Conservation (phyloP, 1,284 basidiomycete species). For the Sphagnurus paluster region DNA sequence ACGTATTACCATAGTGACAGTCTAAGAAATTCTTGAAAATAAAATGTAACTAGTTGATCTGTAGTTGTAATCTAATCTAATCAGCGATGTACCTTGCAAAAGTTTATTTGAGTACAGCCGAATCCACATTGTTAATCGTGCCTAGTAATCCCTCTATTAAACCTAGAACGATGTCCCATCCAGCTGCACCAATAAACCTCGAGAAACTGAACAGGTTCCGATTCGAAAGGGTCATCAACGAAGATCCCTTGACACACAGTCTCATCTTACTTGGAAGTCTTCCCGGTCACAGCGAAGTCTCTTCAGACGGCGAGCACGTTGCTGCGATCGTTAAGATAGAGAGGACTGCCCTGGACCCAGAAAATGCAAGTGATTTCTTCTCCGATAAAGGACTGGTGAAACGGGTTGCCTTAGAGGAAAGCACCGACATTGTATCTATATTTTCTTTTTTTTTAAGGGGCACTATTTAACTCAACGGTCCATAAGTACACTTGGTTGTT, state of each 20-base stretch:
- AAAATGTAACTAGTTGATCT: no score
- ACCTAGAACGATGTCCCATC: slow-evolving; percentile 29
- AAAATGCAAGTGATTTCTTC: slow-evolving; percentile 27
- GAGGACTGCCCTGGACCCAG: slow-evolving; percentile 37
- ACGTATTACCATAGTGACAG: no score
- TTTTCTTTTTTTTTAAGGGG: slow-evolving; percentile 40
- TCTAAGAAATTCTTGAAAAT: no score
- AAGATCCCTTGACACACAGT: slow-evolving; percentile 52
- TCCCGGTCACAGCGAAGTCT: slow-evolving; percentile 31
- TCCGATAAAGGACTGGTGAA: slow-evolving; percentile 29
- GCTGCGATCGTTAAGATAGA: slow-evolving; percentile 41
- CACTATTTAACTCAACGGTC: slow-evolving; percentile 1
- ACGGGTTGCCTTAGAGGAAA: slow-evolving; percentile 32
- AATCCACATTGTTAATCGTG: no score
- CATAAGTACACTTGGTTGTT: slow-evolving; percentile 46
- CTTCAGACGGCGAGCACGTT: slow-evolving; percentile 22
- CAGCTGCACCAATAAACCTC: slow-evolving; percentile 30
- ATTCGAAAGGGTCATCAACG: slow-evolving; percentile 57
- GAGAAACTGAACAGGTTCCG: slow-evolving; percentile 35
- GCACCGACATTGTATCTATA: slow-evolving; percentile 44
- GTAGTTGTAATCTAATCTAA: no score
- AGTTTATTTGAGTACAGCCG: no score
- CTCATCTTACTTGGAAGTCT: slow-evolving; percentile 40
- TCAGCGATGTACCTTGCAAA: no score
- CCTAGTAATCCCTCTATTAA: no score